Percentiles rank a stretch among this genome's conserved stretches.
Conservation (phyloP, 495 filamentous ascomycete species). For the Chaetomidium leptoderma region DNA sequence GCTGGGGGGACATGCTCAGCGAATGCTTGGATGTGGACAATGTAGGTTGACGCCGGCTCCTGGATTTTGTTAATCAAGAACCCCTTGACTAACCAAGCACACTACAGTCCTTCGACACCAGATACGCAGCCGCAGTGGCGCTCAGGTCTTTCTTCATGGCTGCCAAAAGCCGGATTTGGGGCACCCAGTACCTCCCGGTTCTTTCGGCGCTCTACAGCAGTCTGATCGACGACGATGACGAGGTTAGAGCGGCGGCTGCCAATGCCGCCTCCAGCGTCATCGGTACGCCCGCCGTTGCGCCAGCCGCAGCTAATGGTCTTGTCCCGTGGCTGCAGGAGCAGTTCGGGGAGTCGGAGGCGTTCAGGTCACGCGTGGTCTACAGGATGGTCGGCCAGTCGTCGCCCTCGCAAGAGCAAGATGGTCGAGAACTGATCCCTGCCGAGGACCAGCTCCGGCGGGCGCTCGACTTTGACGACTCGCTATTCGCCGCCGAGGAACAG, state of each 20-base stretch:
- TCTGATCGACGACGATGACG: conserved; percentile 88
- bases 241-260: conserved; percentile 67
- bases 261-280: conserved; percentile 39
- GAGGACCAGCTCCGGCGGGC: conserved; percentile 45
- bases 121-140: conserved; percentile 51
- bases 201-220: conserved; percentile 48
- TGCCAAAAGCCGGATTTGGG: neutral
- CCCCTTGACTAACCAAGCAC: neutral
- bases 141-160: conserved; percentile 34
- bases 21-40: conserved; percentile 42
- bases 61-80: neutral
- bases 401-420: conserved; percentile 1
- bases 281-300: conserved; percentile 33
- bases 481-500: conserved; percentile 86
- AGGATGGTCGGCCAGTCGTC: conserved; percentile 34
- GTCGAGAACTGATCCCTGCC: conserved; percentile 39
- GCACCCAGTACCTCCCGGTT: conserved; percentile 40
- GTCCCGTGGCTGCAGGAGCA: conserved; percentile 32
- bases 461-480: conserved; percentile 58
- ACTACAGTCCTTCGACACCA: conserved; percentile 59
- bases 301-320: conserved; percentile 38
- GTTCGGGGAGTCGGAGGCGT: conserved; percentile 27
- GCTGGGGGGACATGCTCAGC: conserved; percentile 45
- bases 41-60: conserved; percentile 29
- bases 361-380: conserved; percentile 32